Evolutionary conservation across 805 yeast genomes (phyloP), one percentile per base, ranked within the genome.

Genomic region (Saccharomycopsis sp.): DNA sequence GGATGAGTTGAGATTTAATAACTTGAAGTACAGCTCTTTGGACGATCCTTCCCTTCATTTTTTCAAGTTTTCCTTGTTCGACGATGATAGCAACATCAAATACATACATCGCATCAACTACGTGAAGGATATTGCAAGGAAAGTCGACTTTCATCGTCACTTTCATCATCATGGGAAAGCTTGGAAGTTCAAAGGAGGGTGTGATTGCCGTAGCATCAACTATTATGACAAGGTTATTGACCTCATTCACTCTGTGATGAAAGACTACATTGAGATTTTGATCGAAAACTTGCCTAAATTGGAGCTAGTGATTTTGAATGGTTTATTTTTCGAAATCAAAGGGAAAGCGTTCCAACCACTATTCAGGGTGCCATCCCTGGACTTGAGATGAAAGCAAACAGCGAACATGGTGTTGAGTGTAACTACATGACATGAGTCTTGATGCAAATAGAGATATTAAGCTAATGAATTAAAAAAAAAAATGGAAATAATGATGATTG

Each of bases 1-100:
- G 30, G 17, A 29, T 15, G 15, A 32, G n/a, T 36, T 43, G 8
- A 26, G 43, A 5, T 17, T 6, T 9, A 43, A 43, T 31, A 38
- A 43, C 31, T 13, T 43, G 10, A 43, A 43, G 26, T 43, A 27
- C 30, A 43, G 46, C 21, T 43, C 46, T 4, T 18, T 43, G 19
- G 46, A 43, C 30, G 46, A 43, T 27, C 46, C 46, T 13, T 43
- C 46, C 12, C 16, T 12, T 16, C 46, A 43, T 30, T 43, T 43
- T 26, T 27, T 43, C 17, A 32, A 34, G 15, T 29, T 10, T 25
- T 21, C 19, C 9, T 25, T 10, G n/a, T 9, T 12, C 7, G n/a
- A 8, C 10, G 12, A 30, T 12, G 34, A n/a, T 5, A 27, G 30
- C 19, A 5, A 15, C 5, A 33, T 15, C 4, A 31, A 33, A n/a